A percentile compares a stretch with the other conserved stretches of the same genome.
phyloP scores from a whole-genome alignment of 805 yeast genomes.

The Candida germanica region DNA sequence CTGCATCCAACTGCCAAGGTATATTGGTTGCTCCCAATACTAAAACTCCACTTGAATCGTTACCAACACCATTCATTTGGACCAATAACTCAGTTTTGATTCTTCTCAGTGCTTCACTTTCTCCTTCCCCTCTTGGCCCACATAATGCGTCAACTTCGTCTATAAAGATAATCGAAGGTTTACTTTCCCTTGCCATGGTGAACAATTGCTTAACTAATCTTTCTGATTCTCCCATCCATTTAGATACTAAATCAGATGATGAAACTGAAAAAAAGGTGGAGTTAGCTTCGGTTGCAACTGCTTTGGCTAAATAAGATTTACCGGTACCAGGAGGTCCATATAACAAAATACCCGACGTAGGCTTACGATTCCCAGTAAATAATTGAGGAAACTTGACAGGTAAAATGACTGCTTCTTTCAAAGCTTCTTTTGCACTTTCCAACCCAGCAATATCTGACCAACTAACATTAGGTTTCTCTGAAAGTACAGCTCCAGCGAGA shows the following conservation, averaged over 20 bases:
- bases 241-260: slow-evolving; percentile 93
- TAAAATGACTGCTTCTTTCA: slow-evolving; percentile 94
- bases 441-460: slow-evolving; percentile 98
- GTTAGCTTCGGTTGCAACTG: slow-evolving; percentile 97
- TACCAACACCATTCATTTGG: slow-evolving; percentile 99
- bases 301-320: slow-evolving; percentile 93
- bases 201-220: slow-evolving; percentile 92
- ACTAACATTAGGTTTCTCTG: slow-evolving; percentile 86
- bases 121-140: slow-evolving; percentile 98
- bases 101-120: slow-evolving; percentile 92
- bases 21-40: slow-evolving; percentile 97
- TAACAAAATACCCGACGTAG: slow-evolving; percentile 82
- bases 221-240: slow-evolving; percentile 99
- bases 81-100: slow-evolving; percentile 94
- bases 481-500: slow-evolving; percentile 82
- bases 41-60: slow-evolving; percentile 86
- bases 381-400: slow-evolving; percentile 96
- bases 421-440: slow-evolving; percentile 91
- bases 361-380: slow-evolving; percentile 91
- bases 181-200: slow-evolving; percentile 93
- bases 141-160: slow-evolving; percentile 98
- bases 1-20: slow-evolving; percentile 98
- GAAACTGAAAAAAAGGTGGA: slow-evolving; percentile 95
- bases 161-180: slow-evolving; percentile 92
- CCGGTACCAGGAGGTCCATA: slow-evolving; percentile 89